phyloP scores from a whole-genome alignment of 2,329 filamentous ascomycete species.

The Aspergillus latus region DNA sequence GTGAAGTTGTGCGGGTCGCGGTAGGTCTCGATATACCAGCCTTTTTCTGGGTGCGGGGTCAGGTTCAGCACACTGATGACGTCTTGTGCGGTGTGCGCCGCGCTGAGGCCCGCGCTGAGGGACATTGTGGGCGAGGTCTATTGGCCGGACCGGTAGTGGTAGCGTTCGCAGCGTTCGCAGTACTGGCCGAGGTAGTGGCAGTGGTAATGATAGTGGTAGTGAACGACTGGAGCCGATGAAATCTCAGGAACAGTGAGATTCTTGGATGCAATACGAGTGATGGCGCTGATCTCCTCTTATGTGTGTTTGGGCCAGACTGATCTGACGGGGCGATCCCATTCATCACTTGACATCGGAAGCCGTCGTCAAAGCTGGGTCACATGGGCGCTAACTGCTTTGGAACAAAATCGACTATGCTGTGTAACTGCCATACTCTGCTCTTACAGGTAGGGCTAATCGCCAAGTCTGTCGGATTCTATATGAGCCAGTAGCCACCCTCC shows the following conservation, averaged over 20 bases:
- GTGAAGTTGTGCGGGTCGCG: neutral
- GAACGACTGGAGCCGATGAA: no score
- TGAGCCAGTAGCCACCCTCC: neutral
- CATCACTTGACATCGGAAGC: neutral
- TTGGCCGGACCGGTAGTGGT: no score
- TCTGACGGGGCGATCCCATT: no score
- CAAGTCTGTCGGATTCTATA: neutral
- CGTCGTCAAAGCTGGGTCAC: neutral
- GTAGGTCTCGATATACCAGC: constrained; percentile 8
- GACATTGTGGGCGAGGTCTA: neutral
- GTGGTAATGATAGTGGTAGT: no score
- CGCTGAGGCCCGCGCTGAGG: neutral
- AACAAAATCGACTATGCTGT: no score
- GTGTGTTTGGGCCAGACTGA: no score
- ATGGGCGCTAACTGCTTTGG: neutral
- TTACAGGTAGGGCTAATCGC: neutral
- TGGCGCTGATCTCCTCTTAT: neutral
- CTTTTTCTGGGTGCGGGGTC: constrained; percentile 4
- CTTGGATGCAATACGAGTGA: no score
- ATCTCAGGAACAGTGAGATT: no score
- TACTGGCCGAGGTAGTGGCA: no score
- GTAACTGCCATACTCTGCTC: no score
- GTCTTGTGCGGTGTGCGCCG: neutral
- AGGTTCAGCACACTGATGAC: constrained; percentile 1
- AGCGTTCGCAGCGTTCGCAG: no score